A percentile compares a stretch with the other conserved stretches of the same genome.
Evolutionary conservation across 164 flowering plant genomes (phyloP).

Genomic region (Vitis labrusca): DNA sequence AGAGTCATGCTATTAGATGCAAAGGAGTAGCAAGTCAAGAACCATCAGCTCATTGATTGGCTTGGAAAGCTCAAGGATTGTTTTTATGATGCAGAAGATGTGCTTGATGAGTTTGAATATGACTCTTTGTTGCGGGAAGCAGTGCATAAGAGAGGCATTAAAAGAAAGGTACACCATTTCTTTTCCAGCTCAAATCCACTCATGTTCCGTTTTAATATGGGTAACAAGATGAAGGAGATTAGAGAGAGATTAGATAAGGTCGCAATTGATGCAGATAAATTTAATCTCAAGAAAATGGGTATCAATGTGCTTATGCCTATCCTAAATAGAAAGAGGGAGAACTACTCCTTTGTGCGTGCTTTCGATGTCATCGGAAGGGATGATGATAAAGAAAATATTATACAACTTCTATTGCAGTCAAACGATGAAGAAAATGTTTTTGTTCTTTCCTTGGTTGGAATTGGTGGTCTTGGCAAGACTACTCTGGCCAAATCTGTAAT

Average conservation of each 20-base stretch:
- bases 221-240: too few relatives aligned
- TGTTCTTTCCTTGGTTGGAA: not conserved
- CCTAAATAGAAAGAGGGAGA: not conserved
- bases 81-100: conserved; percentile 1
- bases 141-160: not conserved
- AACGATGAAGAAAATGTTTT: not conserved
- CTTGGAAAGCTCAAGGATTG: conserved; percentile 3
- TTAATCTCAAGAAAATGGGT: not conserved
- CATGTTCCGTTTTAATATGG: too few relatives aligned
- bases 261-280: too few relatives aligned
- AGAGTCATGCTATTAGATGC: conserved; percentile 1
- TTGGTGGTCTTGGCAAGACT: not conserved
- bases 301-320: too few relatives aligned
- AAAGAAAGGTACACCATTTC: not conserved
- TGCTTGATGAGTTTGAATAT: not conserved
- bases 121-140: not conserved
- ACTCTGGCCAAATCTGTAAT: not conserved
- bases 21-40: not conserved
- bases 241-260: too few relatives aligned
- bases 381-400: not conserved
- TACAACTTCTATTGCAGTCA: not conserved
- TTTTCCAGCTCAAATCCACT: not conserved
- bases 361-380: conserved; percentile 4
- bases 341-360: not conserved
- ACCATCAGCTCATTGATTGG: not conserved